Conservation (phyloP, 2,329 filamentous ascomycete species). For the Huntiella omanensis region DNA sequence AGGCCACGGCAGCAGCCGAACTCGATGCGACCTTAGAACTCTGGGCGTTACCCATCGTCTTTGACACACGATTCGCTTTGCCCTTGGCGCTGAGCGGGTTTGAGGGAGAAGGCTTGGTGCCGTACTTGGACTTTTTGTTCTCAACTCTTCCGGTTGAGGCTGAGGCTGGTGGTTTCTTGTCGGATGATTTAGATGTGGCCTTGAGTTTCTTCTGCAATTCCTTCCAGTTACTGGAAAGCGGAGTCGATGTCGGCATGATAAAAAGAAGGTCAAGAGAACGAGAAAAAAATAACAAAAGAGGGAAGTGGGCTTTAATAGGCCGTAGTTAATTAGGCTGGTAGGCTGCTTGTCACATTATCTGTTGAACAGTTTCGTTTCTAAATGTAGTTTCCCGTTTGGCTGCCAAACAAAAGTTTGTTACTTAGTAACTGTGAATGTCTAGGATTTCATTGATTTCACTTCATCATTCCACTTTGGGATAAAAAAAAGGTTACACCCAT, state of each 20-base stretch:
- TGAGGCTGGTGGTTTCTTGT: neutral
- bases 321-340: neutral
- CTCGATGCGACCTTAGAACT: slow-evolving; percentile 26
- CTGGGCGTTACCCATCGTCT: slow-evolving; percentile 36
- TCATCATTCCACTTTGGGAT: too few species aligned
- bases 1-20: slow-evolving; percentile 19
- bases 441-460: too few species aligned
- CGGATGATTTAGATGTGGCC: slow-evolving; percentile 18
- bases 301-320: too few species aligned
- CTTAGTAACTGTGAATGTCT: too few species aligned
- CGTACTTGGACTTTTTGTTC: too few species aligned
- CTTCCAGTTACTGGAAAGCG: slow-evolving; percentile 58
- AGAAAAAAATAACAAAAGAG: too few species aligned
- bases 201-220: slow-evolving; percentile 48
- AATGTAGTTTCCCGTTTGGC: neutral
- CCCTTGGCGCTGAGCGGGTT: slow-evolving; percentile 11
- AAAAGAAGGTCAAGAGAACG: too few species aligned
- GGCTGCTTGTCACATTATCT: neutral
- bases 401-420: too few species aligned
- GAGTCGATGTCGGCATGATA: slow-evolving; percentile 12
- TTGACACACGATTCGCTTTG: slow-evolving; percentile 14
- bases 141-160: neutral
- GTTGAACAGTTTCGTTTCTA: neutral
- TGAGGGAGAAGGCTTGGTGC: neutral
- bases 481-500: neutral